Evolutionary conservation across 371 early-diverging fungal species (phyloP), one percentile per base, ranked within the genome.

Genomic region (Rhizomucor pusillus): DNA sequence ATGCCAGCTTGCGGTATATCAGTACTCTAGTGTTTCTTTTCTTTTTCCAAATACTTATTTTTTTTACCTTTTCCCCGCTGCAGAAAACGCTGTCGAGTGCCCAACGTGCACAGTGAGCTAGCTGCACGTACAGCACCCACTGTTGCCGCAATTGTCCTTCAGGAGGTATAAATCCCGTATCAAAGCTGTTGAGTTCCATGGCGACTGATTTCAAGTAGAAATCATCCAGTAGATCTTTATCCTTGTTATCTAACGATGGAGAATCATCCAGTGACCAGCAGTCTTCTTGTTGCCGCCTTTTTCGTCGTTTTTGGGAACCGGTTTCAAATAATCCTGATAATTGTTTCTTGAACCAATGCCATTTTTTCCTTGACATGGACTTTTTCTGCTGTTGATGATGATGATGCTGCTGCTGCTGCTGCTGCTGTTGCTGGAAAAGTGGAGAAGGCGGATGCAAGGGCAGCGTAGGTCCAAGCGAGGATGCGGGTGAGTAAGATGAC

Each of bases 91-190:
- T 63, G 35, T 74, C 71, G 10, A 78, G 47, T 1, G 73, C 65
- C 78, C 78, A 78, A 23, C 66, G 54, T 7, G 69, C 54, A 60
- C 75, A 74, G 46, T 68, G 64, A 1, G 60, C 57, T 1, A 78
- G 44, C 39, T 78, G 78, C 9, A 63, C 46, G 37, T 77, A 71
- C 18, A 60, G 65, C 25, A 67, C 51, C 77, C 77, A 77, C 14
- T 53, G 48, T 43, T 62, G 61, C 20, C 73, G 62, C n/a, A 68
- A 20, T 12, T 61, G 55, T n/a, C 69, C 73, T 39, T 66, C 57
- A 3, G 67, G 66, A 33, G 76, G 73, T 57, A 67, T 63, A 51
- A 60, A 60, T n/a, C 66, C 57, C 3, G 58, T 61, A 23, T 61
- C 61, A 47, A 63, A 60, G 20, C 52, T 49, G 24, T 59, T 62